These are phyloP conservation scores for Lasiodiplodia gonubiensis DNA, from an alignment of 2,329 filamentous ascomycete genomes.

Conservation along the genomic window DNA sequence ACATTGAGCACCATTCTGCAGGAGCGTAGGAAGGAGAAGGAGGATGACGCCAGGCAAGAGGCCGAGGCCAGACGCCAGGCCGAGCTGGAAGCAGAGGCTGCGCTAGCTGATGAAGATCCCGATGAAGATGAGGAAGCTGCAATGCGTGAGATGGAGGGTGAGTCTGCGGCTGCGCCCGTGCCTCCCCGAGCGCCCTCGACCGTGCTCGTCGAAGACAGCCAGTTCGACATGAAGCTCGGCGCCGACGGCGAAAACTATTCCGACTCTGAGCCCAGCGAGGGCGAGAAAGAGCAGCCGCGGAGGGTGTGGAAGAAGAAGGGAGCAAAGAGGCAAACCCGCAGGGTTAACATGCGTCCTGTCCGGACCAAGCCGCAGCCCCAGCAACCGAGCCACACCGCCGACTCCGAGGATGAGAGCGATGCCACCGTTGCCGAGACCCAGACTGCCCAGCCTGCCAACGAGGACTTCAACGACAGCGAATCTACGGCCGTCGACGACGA, in stretches of 20 bases:
- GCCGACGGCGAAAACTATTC: constrained; percentile 56
- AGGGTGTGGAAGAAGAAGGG: constrained; percentile 82
- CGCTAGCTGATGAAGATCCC: constrained; percentile 36
- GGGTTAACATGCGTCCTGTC: constrained; percentile 59
- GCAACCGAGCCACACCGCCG: constrained; percentile 42
- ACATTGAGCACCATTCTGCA: constrained; percentile 27
- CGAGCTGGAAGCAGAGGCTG: constrained; percentile 64
- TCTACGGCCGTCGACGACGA: constrained; percentile 43
- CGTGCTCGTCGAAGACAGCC: constrained; percentile 51
- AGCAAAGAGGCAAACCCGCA: constrained; percentile 76
- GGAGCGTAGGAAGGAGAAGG: constrained; percentile 33
- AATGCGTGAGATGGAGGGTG: constrained; percentile 71
- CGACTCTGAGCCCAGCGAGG: constrained; percentile 65
- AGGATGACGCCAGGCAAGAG: constrained; percentile 41
- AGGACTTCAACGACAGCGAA: constrained; percentile 33
- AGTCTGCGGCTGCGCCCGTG: constrained; percentile 39
- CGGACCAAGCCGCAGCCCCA: constrained; percentile 22
- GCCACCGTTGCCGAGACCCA: constrained; percentile 49
- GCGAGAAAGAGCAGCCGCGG: constrained; percentile 59
- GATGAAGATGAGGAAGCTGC: constrained; percentile 75
- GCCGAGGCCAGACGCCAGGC: constrained; percentile 56
- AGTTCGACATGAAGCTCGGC: constrained; percentile 52
- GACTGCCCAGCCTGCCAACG: constrained; percentile 32
- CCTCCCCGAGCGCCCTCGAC: constrained; percentile 39
- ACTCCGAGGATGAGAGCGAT: constrained; percentile 35